Evolutionary conservation across 345 rosid genomes (phyloP).

Genomic region (Theobroma cacao): DNA sequence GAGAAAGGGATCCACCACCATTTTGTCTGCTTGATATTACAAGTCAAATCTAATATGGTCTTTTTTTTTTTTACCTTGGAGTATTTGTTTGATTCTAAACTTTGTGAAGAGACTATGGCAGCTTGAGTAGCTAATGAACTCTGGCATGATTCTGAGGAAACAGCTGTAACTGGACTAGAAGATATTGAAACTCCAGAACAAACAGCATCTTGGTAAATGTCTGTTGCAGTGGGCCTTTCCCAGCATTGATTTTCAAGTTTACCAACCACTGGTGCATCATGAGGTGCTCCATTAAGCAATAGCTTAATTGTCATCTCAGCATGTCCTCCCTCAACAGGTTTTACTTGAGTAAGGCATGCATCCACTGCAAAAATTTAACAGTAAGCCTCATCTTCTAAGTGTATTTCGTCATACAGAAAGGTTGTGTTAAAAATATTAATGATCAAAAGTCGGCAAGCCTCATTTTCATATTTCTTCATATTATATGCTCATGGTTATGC

Average conservation of each 20-base stretch:
- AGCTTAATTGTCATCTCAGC: constrained; percentile 19
- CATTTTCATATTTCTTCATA: background rate
- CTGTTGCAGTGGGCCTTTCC: constrained; percentile 35
- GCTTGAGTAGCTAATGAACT: constrained; percentile 35
- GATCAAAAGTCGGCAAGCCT: background rate
- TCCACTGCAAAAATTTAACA: constrained; percentile 33
- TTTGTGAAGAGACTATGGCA: constrained; percentile 42
- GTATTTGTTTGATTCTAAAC: constrained; percentile 39
- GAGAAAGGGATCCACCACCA: background rate
- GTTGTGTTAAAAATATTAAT: background rate
- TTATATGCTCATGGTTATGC: background rate
- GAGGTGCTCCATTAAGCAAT: constrained; percentile 29
- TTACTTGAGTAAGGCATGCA: constrained; percentile 32
- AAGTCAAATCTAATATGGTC: background rate
- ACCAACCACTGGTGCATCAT: constrained; percentile 27
- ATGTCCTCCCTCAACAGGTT: constrained; percentile 37
- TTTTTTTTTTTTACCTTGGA: constrained; percentile 49
- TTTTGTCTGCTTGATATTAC: background rate
- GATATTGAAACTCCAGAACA: constrained; percentile 34
- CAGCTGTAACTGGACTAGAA: constrained; percentile 26
- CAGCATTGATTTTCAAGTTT: constrained; percentile 38
- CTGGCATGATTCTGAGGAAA: constrained; percentile 23
- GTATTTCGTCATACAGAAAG: background rate
- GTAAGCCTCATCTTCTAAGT: constrained; percentile 12
- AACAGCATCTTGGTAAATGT: constrained; percentile 27